These are phyloP conservation scores for Metschnikowia kunwiensis DNA, from an alignment of 805 yeast species.

Conservation along the genomic window DNA sequence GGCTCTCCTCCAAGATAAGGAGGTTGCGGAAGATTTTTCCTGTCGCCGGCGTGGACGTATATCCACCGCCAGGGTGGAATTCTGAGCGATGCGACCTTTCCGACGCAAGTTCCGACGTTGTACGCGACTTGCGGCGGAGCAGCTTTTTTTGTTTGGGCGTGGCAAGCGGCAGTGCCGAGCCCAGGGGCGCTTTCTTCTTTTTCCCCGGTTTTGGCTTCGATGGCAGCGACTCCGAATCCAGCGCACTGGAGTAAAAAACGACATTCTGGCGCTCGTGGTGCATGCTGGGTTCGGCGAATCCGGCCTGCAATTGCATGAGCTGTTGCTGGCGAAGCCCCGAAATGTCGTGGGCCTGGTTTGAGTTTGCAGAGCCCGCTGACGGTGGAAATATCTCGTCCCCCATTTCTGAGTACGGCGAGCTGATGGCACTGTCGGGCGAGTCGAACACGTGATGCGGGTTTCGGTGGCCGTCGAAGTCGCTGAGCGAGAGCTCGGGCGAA, in stretches of 20 bases:
- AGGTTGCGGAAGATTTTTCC: constrained; percentile 80
- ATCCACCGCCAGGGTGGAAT: constrained; percentile 16
- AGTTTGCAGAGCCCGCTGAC: too few relatives aligned
- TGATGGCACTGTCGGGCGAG: constrained; percentile 1
- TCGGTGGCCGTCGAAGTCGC: constrained; percentile 4
- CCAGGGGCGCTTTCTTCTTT: constrained; percentile 1
- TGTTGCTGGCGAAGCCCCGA: too few relatives aligned
- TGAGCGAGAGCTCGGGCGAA: constrained; percentile 6
- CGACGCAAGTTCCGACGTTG: constrained; percentile 16
- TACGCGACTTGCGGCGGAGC: constrained; percentile 15
- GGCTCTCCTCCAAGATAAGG: constrained; percentile 78
- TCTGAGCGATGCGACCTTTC: constrained; percentile 18
- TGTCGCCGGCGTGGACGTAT: constrained; percentile 41
- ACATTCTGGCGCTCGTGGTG: background rate
- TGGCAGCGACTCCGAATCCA: constrained; percentile 18
- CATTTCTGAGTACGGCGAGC: constrained; percentile 4
- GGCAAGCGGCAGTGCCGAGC: constrained; percentile 1
- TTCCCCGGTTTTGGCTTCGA: constrained; percentile 5
- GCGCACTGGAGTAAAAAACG: constrained; percentile 20
- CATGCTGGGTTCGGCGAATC: too few relatives aligned
- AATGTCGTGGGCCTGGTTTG: too few relatives aligned
- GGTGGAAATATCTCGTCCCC: background rate
- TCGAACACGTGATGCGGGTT: constrained; percentile 2
- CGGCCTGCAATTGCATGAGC: too few relatives aligned
- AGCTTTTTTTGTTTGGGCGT: constrained; percentile 7